phyloP scores from a whole-genome alignment of 1,139 yeast species.

The Scheffersomyces parashehatae region DNA sequence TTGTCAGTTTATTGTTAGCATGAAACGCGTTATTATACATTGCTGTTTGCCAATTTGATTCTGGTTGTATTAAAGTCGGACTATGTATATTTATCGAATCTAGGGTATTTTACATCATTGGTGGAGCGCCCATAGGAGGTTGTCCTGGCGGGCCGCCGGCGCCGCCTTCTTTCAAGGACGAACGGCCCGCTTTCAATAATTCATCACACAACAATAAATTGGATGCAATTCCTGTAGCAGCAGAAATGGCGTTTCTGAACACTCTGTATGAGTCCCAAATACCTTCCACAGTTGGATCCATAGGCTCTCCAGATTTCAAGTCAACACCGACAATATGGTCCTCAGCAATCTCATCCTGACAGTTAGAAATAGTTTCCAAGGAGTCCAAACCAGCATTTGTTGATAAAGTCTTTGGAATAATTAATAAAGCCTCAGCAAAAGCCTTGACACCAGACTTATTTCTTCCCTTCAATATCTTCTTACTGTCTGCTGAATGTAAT shows the following conservation, averaged over 20 bases:
- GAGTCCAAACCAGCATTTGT: conserved; percentile 94
- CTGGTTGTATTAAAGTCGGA: too few relatives aligned
- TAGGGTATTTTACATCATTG: conserved; percentile 13
- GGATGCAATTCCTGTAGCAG: conserved; percentile 94
- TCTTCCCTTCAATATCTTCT: conserved; percentile 79
- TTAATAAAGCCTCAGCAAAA: conserved; percentile 85
- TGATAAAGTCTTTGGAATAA: conserved; percentile 90
- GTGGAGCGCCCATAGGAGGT: conserved; percentile 16
- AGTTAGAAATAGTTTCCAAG: conserved; percentile 81
- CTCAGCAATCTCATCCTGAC: conserved; percentile 87
- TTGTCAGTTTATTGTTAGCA: too few relatives aligned
- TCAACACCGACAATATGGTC: conserved; percentile 90
- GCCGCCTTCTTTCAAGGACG: conserved; percentile 71
- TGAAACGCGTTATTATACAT: too few relatives aligned
- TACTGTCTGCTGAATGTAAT: conserved; percentile 46
- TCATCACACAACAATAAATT: conserved; percentile 94
- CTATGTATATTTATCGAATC: neutral
- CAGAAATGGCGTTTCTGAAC: conserved; percentile 84
- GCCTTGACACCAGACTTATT: conserved; percentile 90
- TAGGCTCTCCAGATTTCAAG: conserved; percentile 87
- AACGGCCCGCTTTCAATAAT: conserved; percentile 91
- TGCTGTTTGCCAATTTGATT: too few relatives aligned
- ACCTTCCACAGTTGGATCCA: conserved; percentile 93
- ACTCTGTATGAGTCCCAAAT: conserved; percentile 97
- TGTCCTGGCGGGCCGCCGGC: conserved; percentile 12